Base-by-base conservation (phyloP, 176 grass and related monocot species). In the Elaeis guineensis region DNA sequence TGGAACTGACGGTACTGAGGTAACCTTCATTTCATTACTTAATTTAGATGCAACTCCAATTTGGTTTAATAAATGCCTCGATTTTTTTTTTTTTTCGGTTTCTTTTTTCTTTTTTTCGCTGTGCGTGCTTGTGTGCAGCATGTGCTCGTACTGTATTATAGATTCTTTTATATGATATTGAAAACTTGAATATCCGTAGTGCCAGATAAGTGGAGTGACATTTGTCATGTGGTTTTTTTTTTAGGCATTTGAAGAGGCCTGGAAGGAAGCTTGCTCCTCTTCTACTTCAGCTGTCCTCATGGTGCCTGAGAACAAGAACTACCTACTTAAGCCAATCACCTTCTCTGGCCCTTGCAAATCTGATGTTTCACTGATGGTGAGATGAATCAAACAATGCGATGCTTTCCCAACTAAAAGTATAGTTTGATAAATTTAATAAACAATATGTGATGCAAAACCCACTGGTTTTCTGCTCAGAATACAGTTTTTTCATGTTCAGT, bases 321-420 rank as follows among this genome's bases (percentile, higher is more conserved):
- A 85, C 56, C 76, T 89, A 28, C 73, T 91, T 0, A 75, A 78
- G 55, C 18, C 68, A 6, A 19, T 89, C 51, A 70, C 44, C 1
- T 86, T 97, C 48, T 21, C 24, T 8, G 87, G 93, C 48, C 79
- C 93, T 2, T 97, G 93, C 66, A 85, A 63, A 48, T 88, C 87
- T 17, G 22, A 23, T 49, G 24, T 89, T 29, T 15, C 14, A 23
- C 5, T 97, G 54, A 24, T 50, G 54, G 87, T 94, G 53, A 79
- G 66, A 62, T 19, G 20, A 5, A 2, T 28, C 63, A 28, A 60
- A 53, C 6, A 30, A 30, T 30, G 28, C 52, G 19, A 20, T 39
- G 19, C 9, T 39, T 21, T 20, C 0, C 3, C 4, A 26, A 26
- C 4, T 4, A 26, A 4, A 21, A 51, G 14, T 2, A 25, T 21